phyloP scores from a whole-genome alignment of 305 asterid genomes.

The Solanum aculeatissimum region DNA sequence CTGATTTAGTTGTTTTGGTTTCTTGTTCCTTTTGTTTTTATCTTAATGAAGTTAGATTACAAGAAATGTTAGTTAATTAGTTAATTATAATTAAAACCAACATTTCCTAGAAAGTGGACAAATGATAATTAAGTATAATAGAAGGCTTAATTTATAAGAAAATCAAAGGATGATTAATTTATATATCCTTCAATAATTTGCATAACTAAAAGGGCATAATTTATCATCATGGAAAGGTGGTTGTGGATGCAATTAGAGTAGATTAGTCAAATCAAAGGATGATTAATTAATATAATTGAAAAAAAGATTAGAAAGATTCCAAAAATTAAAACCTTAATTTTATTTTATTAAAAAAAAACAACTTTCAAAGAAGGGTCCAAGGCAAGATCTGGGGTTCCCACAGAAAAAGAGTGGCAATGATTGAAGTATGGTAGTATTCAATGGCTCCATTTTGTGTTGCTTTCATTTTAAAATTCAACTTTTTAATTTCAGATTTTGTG shows the following conservation, averaged over 20 bases:
- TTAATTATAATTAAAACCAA: background rate
- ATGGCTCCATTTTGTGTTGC: constrained; percentile 4
- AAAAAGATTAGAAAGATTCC: background rate
- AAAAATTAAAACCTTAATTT: background rate
- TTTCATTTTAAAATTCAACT: background rate
- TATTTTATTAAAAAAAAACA: background rate
- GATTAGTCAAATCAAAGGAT: constrained; percentile 2
- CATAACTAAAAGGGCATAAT: constrained; percentile 1
- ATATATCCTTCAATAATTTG: background rate
- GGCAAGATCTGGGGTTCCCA: constrained; percentile 36
- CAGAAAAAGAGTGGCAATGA: constrained; percentile 42
- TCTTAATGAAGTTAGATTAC: background rate
- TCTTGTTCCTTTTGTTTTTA: background rate
- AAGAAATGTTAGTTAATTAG: background rate
- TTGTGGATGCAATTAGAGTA: background rate
- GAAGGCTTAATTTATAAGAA: background rate
- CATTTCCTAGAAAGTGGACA: background rate
- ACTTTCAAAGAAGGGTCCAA: constrained; percentile 25
- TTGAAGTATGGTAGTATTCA: constrained; percentile 27
- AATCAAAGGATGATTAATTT: background rate
- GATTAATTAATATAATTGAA: background rate
- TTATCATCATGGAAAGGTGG: background rate
- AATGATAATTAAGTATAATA: background rate
- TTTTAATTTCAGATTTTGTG: background rate
- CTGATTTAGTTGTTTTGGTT: background rate